phyloP scores from a whole-genome alignment of 371 early-diverging fungal species.

The Globomyces sp. region DNA sequence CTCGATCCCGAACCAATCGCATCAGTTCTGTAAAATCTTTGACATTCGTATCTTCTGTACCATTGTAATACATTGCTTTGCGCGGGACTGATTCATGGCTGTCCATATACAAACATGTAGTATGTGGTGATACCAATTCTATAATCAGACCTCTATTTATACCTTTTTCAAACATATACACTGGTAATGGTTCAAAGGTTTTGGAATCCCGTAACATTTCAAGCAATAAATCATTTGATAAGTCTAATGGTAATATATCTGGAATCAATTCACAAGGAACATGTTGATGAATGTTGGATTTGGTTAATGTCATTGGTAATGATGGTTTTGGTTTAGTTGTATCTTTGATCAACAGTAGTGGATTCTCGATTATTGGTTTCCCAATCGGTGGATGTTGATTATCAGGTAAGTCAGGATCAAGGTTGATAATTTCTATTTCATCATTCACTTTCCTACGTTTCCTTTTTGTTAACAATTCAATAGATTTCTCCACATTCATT shows the following conservation, averaged over 20 bases:
- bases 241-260: constrained; percentile 29
- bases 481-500: no score
- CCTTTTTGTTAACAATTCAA: no score
- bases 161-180: constrained; percentile 32
- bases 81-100: not conserved
- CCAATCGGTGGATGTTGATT: no score
- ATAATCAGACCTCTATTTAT: not conserved
- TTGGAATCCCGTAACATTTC: constrained; percentile 31
- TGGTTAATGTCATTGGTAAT: constrained; percentile 25
- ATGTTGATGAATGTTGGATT: constrained; percentile 23
- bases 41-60: constrained; percentile 18
- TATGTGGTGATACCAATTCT: constrained; percentile 29
- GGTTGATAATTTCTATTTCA: no score
- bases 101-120: constrained; percentile 25
- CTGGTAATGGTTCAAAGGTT: constrained; percentile 20
- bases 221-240: constrained; percentile 25
- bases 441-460: no score
- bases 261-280: constrained; percentile 43
- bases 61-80: constrained; percentile 22
- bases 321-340: not conserved
- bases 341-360: no score
- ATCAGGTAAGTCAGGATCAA: no score
- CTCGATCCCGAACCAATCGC: constrained; percentile 14
- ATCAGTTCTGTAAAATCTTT: constrained; percentile 17
- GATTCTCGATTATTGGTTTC: no score